Evolutionary conservation across 345 rosid genomes (phyloP), one percentile per base, ranked within the genome.

Genomic region (Eucalyptus curtisii): DNA sequence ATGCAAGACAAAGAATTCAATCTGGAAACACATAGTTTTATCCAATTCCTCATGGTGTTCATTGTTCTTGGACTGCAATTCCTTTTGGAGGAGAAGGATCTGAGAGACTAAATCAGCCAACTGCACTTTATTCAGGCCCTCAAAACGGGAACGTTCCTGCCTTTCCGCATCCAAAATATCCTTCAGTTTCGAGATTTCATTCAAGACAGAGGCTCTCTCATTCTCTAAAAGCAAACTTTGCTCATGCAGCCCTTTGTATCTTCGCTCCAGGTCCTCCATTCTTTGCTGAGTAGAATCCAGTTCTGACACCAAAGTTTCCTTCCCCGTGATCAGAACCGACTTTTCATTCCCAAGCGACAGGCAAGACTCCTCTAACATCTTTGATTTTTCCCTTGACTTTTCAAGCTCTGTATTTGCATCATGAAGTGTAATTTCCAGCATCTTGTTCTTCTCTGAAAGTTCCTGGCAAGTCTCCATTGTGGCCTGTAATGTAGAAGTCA

Each of bases 361-460:
- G 90, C 92, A 96, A 79, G 94, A 94, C 79, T 95, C 94, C 92
- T 95, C 98, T 79, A 97, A 90, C 87, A 94, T 93, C 91, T 91
- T 95, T 81, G 92, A 90, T 71, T 92, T 95, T 82, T 88, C 90
- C 92, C 91, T 93, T 89, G 91, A 91, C 57, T 90, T 95, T 90
- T 95, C 97, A 91, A 95, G 94, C 92, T 96, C 98, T 50, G 94
- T 95, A 93, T 93, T 94, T 80, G 97, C 94, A 92, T 95, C 96
- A 86, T 59, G 91, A 66, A 98, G 96, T 88, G 97, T 94, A 89
- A 89, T 96, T 93, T 97, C 98, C 92, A 95, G 90, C 88, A 95
- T 57, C 89, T 90, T 92, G 92, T 95, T 95, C 91, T 92, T 93
- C 90, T 93, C 98, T 59, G 92, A 91, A 86, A 96, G 94, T 89